Percentiles rank a stretch among this genome's conserved stretches.
Evolutionary conservation across 371 early-diverging fungal genomes (phyloP).

Genomic region (Rhizopus sp.): DNA sequence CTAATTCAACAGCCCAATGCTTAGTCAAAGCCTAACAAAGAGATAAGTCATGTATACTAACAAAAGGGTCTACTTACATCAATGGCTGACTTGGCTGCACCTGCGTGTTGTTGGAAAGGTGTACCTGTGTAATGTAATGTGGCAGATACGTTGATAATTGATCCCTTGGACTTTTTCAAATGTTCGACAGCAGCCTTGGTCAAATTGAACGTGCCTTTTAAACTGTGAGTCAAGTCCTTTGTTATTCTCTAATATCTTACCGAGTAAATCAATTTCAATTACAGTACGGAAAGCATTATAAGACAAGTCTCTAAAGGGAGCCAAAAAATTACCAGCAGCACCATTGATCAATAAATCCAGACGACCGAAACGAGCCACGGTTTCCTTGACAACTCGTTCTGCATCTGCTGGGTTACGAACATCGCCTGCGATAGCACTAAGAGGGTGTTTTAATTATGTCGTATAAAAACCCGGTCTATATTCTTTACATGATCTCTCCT

Average conservation of each 20-base stretch:
- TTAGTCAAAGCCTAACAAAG: slow-evolving; percentile 48
- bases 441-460: background rate
- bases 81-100: slow-evolving; percentile 50
- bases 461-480: background rate
- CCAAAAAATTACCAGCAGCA: slow-evolving; percentile 83
- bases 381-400: slow-evolving; percentile 62
- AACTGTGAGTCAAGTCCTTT: background rate
- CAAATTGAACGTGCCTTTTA: slow-evolving; percentile 67
- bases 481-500: slow-evolving; percentile 43
- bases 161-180: slow-evolving; percentile 69
- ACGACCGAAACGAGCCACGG: slow-evolving; percentile 67
- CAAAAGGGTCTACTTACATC: slow-evolving; percentile 23
- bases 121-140: slow-evolving; percentile 67
- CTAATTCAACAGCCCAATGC: slow-evolving; percentile 56
- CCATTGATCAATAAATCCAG: slow-evolving; percentile 67
- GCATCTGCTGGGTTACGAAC: slow-evolving; percentile 67
- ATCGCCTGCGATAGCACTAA: slow-evolving; percentile 58
- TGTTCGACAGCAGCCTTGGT: slow-evolving; percentile 74
- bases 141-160: slow-evolving; percentile 69
- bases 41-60: background rate
- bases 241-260: background rate
- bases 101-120: slow-evolving; percentile 56
- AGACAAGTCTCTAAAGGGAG: slow-evolving; percentile 65
- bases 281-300: slow-evolving; percentile 77
- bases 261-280: slow-evolving; percentile 53